Percentiles rank a stretch among this genome's conserved stretches.
phyloP scores from a whole-genome alignment of 805 yeast species.

The Cyberlindnera xylosilytica region DNA sequence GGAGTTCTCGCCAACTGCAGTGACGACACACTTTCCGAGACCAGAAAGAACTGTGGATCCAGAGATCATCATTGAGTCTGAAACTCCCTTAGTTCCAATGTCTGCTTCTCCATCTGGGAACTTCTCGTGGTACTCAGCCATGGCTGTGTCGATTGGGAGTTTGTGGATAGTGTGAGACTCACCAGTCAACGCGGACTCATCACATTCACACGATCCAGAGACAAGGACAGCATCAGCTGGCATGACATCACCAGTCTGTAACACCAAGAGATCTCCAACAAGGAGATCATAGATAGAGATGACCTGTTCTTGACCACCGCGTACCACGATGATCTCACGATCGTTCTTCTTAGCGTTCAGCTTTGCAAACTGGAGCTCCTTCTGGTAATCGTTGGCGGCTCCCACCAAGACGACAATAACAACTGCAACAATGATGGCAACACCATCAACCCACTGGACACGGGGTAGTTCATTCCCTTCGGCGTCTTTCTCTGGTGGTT shows the following conservation, averaged over 20 bases:
- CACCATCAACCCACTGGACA: slow-evolving; percentile 99
- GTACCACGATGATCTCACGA: slow-evolving; percentile 69
- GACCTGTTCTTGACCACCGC: slow-evolving; percentile 66
- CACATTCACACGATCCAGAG: slow-evolving; percentile 77
- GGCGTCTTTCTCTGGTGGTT: slow-evolving; percentile 70
- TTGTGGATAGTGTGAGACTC: slow-evolving; percentile 84
- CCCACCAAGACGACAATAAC: slow-evolving; percentile 89
- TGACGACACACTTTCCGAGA: slow-evolving; percentile 77
- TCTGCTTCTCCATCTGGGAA: slow-evolving; percentile 29
- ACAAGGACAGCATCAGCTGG: slow-evolving; percentile 85
- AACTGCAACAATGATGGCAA: slow-evolving; percentile 91
- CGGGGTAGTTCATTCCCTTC: slow-evolving; percentile 76
- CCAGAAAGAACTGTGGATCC: slow-evolving; percentile 90
- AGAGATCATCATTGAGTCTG: slow-evolving; percentile 85
- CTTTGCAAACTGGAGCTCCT: slow-evolving; percentile 87
- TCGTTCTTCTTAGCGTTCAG: slow-evolving; percentile 87
- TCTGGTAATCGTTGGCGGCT: slow-evolving; percentile 94
- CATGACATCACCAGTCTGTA: slow-evolving; percentile 92
- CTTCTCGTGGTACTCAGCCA: slow-evolving; percentile 28
- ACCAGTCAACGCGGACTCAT: slow-evolving; percentile 91
- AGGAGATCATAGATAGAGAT: slow-evolving; percentile 70
- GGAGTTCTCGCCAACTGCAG: slow-evolving; percentile 88
- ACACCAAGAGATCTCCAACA: slow-evolving; percentile 79
- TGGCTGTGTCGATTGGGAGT: slow-evolving; percentile 45
- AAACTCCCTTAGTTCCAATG: slow-evolving; percentile 38